These are phyloP conservation scores for Imleria badia DNA, from an alignment of 768 basidiomycete species.

Conservation along the genomic window DNA sequence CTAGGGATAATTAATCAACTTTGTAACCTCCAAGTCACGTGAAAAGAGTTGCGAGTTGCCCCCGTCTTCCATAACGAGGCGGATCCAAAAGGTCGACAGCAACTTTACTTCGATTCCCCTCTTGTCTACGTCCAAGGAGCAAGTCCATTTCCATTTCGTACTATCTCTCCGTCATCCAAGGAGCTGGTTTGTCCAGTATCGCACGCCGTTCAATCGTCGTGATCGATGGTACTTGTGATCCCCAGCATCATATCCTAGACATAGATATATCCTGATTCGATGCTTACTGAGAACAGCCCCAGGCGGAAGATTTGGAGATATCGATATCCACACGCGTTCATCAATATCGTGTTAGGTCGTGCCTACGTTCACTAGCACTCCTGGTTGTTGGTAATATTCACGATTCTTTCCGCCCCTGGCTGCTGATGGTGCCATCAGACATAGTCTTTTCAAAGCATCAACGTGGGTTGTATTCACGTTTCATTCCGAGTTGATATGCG, in stretches of 20 bases:
- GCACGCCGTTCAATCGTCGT: not conserved
- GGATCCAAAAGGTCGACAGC: not conserved
- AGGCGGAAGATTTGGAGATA: not conserved
- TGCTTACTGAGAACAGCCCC: not conserved
- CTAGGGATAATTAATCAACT: no score
- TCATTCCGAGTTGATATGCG: not conserved
- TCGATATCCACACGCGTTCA: not conserved
- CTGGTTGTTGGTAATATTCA: not conserved
- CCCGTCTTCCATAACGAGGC: no score
- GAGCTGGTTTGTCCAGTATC: not conserved
- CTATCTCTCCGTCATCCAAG: not conserved
- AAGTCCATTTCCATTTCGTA: not conserved
- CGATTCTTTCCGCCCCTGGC: not conserved
- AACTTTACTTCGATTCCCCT: not conserved
- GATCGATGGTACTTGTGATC: not conserved
- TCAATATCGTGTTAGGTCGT: not conserved
- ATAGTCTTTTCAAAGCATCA: not conserved
- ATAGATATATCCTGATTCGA: not conserved
- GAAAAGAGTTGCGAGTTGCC: not conserved
- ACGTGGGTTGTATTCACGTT: not conserved
- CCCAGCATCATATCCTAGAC: not conserved
- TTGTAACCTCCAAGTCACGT: slow-evolving; percentile 5
- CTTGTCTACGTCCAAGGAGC: not conserved
- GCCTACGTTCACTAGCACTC: not conserved
- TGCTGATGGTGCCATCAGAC: not conserved